Evolutionary conservation across 148 eudicot genomes (phyloP).

Genomic region (Fagopyrum homotropicum): DNA sequence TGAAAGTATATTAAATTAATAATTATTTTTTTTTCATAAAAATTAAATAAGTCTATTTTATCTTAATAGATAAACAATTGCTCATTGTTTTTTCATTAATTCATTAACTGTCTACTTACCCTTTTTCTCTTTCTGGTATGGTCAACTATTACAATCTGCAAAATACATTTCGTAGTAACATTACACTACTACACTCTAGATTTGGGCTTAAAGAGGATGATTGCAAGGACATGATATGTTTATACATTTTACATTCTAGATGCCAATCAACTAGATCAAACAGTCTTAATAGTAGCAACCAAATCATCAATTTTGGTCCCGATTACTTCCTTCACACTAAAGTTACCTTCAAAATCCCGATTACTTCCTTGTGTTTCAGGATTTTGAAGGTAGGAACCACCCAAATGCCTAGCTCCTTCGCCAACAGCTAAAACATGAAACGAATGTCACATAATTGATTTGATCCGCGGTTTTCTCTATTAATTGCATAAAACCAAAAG

Average conservation of each 20-base stretch:
- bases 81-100: too few relatives aligned
- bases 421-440: conserved; percentile 49
- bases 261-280: conserved; percentile 31
- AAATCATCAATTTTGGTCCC: conserved; percentile 78
- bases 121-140: neutral
- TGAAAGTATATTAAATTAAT: too few relatives aligned
- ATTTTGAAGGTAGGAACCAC: conserved; percentile 95
- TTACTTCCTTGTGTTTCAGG: conserved; percentile 53
- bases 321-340: conserved; percentile 57
- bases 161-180: neutral
- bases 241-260: neutral
- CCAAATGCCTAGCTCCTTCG: conserved; percentile 80
- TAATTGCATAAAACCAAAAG: neutral
- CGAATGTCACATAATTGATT: neutral
- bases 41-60: too few relatives aligned
- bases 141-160: neutral
- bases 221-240: neutral
- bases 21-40: too few relatives aligned
- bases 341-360: too few relatives aligned
- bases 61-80: too few relatives aligned
- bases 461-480: neutral
- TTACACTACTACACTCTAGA: neutral
- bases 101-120: too few relatives aligned
- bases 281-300: conserved; percentile 60
- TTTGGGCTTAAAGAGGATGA: neutral